Percentiles rank a stretch among this genome's conserved stretches.
These are phyloP conservation scores for Peronospora farinosa DNA, from an alignment of 352 stramenopile genomes.

Conservation along the genomic window DNA sequence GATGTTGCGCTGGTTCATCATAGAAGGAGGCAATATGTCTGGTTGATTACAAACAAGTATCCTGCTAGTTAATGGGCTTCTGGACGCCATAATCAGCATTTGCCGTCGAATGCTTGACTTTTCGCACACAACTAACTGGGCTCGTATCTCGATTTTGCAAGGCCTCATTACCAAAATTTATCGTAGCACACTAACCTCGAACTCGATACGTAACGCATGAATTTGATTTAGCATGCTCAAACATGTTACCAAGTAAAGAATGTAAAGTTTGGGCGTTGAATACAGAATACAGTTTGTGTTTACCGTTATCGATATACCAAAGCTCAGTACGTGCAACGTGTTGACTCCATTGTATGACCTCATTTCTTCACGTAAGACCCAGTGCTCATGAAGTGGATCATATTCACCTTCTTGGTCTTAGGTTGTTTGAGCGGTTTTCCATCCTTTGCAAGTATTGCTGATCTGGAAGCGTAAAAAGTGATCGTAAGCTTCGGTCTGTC, in stretches of 20 bases:
- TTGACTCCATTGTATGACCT: not conserved
- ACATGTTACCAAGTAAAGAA: not conserved
- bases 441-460: conserved; percentile 26
- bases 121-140: too few relatives aligned
- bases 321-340: not conserved
- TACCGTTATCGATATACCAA: not conserved
- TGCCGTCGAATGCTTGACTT: too few relatives aligned
- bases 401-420: conserved; percentile 65
- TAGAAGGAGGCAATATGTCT: too few relatives aligned
- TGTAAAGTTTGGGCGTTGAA: not conserved
- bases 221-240: not conserved
- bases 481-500: not conserved
- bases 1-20: too few relatives aligned
- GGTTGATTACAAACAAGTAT: too few relatives aligned
- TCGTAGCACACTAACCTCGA: too few relatives aligned
- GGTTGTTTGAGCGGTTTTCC: conserved; percentile 19
- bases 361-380: conserved; percentile 29
- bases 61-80: too few relatives aligned
- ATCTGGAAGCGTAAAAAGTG: conserved; percentile 18
- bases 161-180: too few relatives aligned
- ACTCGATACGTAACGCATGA: too few relatives aligned
- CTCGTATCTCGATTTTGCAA: too few relatives aligned
- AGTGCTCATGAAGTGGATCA: conserved; percentile 77
- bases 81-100: too few relatives aligned
- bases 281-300: too few relatives aligned